Base-by-base conservation (phyloP, 2,329 filamentous ascomycete genomes). In the Colletotrichum agaves region DNA sequence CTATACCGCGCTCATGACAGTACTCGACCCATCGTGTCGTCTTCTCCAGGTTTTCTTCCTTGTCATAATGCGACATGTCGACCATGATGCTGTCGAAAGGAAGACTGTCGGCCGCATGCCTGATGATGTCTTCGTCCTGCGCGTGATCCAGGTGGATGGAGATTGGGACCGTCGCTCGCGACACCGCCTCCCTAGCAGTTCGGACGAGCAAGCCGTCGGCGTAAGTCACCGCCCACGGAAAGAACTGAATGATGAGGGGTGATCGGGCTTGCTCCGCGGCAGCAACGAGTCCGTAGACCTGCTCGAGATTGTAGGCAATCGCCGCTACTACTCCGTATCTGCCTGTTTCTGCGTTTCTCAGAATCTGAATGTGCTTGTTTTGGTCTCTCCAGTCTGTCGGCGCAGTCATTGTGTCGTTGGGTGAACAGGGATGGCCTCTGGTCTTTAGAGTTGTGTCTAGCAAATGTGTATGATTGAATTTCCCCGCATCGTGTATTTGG, bases 61-160 rank as follows among this genome's bases (percentile, higher is more conserved):
- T 89, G 72, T 91, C 89, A 74, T 91, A 88, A 75, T 93, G 90
- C 63, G 84, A 88, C 90, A 93, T 93, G 76, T 93, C 91, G 0
- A 93, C 87, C 90, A 93, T 93, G 75, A 93, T 92, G 62, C 83
- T 86, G 75, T 93, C 91, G 71, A 93, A 92, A 0, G 82, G 83
- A 0, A 88, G 80, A 3, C 81, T 79, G 67, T 84, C 81, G 0
- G 87, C 87, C 0, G 88, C 88, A 0, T 78, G 79, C 5, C 83
- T 83, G 71, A 91, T 88, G 50, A 88, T 83, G 62, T 84, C 83
- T 17, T 86, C 84, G 5, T 83, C 83, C 73, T 91, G 7, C 83
- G 83, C 70, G 75, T 91, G 89, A 79, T 92, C 89, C 73, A 92
- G 83, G 77, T 91, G 89, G 7, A 91, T 78, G 1, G 84, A 82